Base-by-base conservation (phyloP, 257 asterid species). In the Plectranthus barbatus region DNA sequence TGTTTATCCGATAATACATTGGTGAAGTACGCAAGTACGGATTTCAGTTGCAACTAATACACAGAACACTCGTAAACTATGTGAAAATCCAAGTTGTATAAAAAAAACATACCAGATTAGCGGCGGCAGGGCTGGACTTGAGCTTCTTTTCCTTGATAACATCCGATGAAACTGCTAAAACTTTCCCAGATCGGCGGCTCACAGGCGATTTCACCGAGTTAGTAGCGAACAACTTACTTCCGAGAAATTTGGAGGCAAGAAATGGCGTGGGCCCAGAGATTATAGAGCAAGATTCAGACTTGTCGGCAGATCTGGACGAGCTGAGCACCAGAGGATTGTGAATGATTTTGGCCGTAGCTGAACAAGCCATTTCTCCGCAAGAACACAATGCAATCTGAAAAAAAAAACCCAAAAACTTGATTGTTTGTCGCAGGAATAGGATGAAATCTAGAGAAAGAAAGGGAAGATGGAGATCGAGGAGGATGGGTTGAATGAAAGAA, bases 101-200 rank as follows among this genome's bases (percentile, higher is more conserved):
- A 19, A 70, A n/a, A 24, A 45, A 3, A 39, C 1, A 46, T 79
- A 91, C 96, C 90, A 81, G 74, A 76, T 78, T 81, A 68, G 86
- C 51, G 44, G 39, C 56, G 47, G 79, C 36, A 21, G 83, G 70
- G 67, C 46, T 77, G 65, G 87, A 67, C 50, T 84, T 80, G 49
- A 80, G 67, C 76, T 84, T 86, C 76, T 82, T 85, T 68, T 81
- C 91, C 88, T 86, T 86, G 69, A 83, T 78, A 11, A 83, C 88
- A 76, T 91, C 91, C 9, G 96, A 85, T 6, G 84, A 76, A 48
- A 88, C 91, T 1, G 89, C 89, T 17, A 76, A 74, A 17, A 85
- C 80, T 7, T 62, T 29, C 67, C 77, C 64, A 53, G 86, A 80
- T 75, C 85, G 86, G 76, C 84, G 83, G 69, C 51, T 47, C 47